Conservation (phyloP, 179 eudicot species). For the Patellifolia procumbens region DNA sequence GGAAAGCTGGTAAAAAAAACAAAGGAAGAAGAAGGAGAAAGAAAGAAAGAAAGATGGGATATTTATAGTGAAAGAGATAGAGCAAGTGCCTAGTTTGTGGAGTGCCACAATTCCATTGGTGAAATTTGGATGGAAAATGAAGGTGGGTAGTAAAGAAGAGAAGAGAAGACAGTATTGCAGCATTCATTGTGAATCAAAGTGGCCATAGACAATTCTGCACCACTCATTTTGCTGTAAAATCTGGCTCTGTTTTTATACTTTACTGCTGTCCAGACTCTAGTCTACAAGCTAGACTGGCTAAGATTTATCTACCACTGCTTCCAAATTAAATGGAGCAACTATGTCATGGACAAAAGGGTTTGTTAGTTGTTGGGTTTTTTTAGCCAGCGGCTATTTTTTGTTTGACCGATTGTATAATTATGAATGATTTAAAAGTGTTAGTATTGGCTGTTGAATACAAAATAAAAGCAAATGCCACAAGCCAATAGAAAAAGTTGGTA, state of each 20-base stretch:
- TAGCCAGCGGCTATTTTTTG: no score
- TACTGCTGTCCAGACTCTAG: neutral
- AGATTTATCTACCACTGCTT: no score
- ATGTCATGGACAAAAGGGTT: no score
- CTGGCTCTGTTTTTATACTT: neutral
- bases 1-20: neutral
- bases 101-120: neutral
- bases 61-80: constrained; percentile 12
- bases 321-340: no score
- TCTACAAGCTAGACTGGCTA: no score
- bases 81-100: neutral
- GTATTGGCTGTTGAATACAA: no score
- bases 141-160: neutral
- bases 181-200: neutral
- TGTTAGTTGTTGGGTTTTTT: no score
- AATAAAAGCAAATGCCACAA: no score
- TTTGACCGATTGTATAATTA: no score
- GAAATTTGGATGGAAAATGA: neutral
- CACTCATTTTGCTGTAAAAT: constrained; percentile 7
- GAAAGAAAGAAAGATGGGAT: neutral
- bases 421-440: no score
- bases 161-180: neutral
- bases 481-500: no score
- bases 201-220: neutral
- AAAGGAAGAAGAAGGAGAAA: neutral